Conservation (phyloP, 2,329 filamentous ascomycete species). For the Claviceps purpurea region DNA sequence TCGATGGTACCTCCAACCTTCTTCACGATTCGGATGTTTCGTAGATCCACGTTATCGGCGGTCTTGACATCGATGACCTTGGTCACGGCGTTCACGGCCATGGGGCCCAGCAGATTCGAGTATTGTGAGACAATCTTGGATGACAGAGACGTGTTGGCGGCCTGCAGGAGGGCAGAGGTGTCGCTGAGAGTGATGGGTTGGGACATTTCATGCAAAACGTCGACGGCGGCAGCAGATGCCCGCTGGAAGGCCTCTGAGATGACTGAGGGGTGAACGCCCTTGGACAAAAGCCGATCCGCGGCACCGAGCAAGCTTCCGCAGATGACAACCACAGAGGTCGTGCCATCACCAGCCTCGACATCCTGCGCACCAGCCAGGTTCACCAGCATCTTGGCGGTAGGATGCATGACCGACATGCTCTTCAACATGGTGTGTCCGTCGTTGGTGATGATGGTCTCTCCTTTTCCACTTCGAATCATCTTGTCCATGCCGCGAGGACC, state of each 20-base stretch:
- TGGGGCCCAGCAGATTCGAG: slow-evolving; percentile 85
- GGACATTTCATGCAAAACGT: slow-evolving; percentile 89
- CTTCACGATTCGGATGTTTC: slow-evolving; percentile 94
- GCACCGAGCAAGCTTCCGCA: slow-evolving; percentile 89
- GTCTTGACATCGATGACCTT: slow-evolving; percentile 94
- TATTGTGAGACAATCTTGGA: slow-evolving; percentile 99
- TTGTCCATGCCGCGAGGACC: slow-evolving; percentile 98
- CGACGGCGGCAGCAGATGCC: slow-evolving; percentile 76
- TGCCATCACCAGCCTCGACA: slow-evolving; percentile 95
- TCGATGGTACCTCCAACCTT: slow-evolving; percentile 97
- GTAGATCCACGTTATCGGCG: slow-evolving; percentile 90
- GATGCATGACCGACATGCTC: slow-evolving; percentile 98
- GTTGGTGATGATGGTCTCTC: slow-evolving; percentile 98
- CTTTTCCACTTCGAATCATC: slow-evolving; percentile 96
- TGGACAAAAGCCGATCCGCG: slow-evolving; percentile 77
- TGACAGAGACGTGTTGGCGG: slow-evolving; percentile 89
- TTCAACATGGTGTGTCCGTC: slow-evolving; percentile 98
- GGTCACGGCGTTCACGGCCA: slow-evolving; percentile 93
- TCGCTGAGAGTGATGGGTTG: slow-evolving; percentile 83
- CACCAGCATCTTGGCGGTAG: slow-evolving; percentile 98
- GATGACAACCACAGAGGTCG: slow-evolving; percentile 95
- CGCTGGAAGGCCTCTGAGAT: slow-evolving; percentile 97
- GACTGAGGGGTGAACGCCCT: slow-evolving; percentile 93
- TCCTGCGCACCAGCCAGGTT: slow-evolving; percentile 95
- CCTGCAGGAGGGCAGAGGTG: slow-evolving; percentile 81